Evolutionary conservation across 179 eudicot species (phyloP).

Genomic region (Heliamphora pulchella): DNA sequence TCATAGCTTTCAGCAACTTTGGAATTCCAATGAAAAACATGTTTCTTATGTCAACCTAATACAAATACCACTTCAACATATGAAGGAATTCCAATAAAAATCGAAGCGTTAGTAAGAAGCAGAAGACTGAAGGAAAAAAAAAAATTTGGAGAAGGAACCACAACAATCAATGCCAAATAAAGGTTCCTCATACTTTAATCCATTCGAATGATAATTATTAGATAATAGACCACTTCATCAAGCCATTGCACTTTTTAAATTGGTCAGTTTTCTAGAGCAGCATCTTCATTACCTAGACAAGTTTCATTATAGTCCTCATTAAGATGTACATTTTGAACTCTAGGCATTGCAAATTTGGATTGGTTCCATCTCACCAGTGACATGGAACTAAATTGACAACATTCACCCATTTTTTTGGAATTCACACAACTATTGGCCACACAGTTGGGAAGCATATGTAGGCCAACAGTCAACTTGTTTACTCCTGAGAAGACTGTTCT

Average conservation of each 20-base stretch:
- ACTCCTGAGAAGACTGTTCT: not conserved
- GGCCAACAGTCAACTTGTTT: no score
- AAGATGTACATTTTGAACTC: not conserved
- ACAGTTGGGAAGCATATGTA: no score
- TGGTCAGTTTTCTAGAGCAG: not conserved
- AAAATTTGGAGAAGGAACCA: not conserved
- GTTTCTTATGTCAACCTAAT: not conserved
- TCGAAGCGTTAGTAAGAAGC: not conserved
- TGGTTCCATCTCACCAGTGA: not conserved
- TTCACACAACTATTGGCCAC: no score
- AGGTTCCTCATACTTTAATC: not conserved
- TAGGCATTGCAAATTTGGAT: not conserved
- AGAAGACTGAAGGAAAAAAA: not conserved
- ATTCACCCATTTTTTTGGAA: not conserved
- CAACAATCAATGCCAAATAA: not conserved
- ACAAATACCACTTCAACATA: not conserved
- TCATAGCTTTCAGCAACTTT: conserved; percentile 8
- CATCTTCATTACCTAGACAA: not conserved
- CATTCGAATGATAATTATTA: not conserved
- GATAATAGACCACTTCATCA: not conserved
- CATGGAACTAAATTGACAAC: not conserved
- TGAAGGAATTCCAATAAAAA: not conserved
- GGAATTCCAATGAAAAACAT: no score
- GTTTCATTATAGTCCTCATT: not conserved
- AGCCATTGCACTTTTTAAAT: not conserved